Conservation (phyloP, 2,329 filamentous ascomycete genomes). For the Chaetomiaceae sp. region DNA sequence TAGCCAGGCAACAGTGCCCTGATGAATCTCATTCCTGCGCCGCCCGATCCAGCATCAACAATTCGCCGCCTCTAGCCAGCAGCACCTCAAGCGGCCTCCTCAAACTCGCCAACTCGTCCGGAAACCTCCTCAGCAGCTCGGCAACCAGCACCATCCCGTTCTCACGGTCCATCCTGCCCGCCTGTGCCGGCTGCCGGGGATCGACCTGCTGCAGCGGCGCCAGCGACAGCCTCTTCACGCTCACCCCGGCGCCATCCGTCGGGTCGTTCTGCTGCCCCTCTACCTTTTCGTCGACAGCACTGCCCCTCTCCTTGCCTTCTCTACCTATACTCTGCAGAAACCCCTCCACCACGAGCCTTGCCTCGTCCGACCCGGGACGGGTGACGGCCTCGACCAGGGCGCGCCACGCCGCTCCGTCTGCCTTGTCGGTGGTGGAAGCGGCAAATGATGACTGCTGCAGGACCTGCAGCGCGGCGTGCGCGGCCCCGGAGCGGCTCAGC, state of each 20-base stretch:
- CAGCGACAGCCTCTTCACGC: constrained; percentile 34
- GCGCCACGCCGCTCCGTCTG: constrained; percentile 32
- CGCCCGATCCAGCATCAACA: constrained; percentile 31
- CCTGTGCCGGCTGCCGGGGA: constrained; percentile 25
- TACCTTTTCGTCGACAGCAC: constrained; percentile 12
- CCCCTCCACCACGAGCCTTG: constrained; percentile 4
- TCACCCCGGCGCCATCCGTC: constrained; percentile 6
- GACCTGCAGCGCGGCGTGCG: constrained; percentile 38
- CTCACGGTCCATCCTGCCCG: constrained; percentile 50
- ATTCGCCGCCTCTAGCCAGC: constrained; percentile 43
- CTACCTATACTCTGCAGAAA: too few relatives aligned
- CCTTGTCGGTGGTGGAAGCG: constrained; percentile 9
- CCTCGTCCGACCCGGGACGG: constrained; percentile 27
- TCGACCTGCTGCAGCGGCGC: constrained; percentile 45
- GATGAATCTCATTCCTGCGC: neutral
- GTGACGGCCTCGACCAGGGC: constrained; percentile 45
- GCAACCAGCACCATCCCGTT: constrained; percentile 55
- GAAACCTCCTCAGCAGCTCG: constrained; percentile 44
- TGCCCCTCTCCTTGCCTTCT: neutral
- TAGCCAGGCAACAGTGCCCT: neutral
- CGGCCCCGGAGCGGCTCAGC: constrained; percentile 50
- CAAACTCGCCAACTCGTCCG: constrained; percentile 34
- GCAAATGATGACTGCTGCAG: constrained; percentile 30
- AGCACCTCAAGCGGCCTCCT: constrained; percentile 41
- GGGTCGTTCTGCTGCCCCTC: constrained; percentile 12